Evolutionary conservation across 768 basidiomycete species (phyloP).

Genomic region (Naganishia vaughanmartiniae): DNA sequence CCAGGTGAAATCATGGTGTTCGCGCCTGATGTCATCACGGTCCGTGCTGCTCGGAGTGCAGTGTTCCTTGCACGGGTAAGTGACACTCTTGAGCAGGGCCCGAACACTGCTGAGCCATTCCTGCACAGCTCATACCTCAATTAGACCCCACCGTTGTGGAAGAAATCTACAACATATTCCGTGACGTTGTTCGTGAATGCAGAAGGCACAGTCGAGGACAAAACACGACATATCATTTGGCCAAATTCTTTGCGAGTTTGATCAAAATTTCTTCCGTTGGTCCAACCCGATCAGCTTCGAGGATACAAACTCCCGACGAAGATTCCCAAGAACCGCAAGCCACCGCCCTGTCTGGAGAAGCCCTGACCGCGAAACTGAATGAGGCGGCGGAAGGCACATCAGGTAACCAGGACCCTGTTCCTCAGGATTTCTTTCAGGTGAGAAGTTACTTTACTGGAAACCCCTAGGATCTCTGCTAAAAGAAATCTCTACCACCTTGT

Average conservation of each 20-base stretch:
- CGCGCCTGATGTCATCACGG: slow-evolving; percentile 27
- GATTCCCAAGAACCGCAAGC: background rate
- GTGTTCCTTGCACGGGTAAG: slow-evolving; percentile 32
- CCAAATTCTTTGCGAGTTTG: slow-evolving; percentile 31
- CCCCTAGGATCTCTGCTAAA: background rate
- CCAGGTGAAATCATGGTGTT: slow-evolving; percentile 27
- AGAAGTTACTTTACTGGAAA: background rate
- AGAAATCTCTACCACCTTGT: background rate
- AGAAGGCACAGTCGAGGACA: slow-evolving; percentile 24
- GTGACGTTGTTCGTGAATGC: slow-evolving; percentile 27
- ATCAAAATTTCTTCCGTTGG: slow-evolving; percentile 29
- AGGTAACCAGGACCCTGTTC: background rate
- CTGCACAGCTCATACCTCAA: slow-evolving; percentile 4
- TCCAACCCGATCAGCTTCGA: slow-evolving; percentile 24
- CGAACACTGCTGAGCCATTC: background rate
- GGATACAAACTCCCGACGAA: slow-evolving; percentile 16
- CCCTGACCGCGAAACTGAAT: slow-evolving; percentile 16
- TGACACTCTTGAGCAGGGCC: background rate
- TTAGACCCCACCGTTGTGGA: slow-evolving; percentile 19
- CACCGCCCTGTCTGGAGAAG: slow-evolving; percentile 11
- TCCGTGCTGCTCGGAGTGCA: slow-evolving; percentile 27
- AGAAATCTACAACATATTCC: slow-evolving; percentile 28
- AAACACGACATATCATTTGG: slow-evolving; percentile 30
- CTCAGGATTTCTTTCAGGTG: slow-evolving; percentile 21
- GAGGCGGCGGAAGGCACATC: slow-evolving; percentile 6